Conservation (phyloP, 495 filamentous ascomycete species). For the Massariosphaeria phaeospora region DNA sequence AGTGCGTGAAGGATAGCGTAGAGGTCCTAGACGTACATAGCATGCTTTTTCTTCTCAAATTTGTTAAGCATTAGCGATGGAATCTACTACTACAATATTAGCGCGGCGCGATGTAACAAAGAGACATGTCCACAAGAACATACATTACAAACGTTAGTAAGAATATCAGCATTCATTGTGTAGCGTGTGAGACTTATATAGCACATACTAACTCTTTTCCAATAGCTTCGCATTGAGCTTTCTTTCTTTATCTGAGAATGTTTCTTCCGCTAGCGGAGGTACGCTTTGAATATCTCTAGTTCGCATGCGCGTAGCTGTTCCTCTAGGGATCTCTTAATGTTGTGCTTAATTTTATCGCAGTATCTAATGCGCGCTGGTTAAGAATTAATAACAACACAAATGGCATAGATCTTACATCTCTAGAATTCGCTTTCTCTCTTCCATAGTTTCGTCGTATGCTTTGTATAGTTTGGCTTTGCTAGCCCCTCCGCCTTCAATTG, state of each 20-base stretch:
- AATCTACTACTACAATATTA: conserved; percentile 2
- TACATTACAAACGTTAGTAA: conserved; percentile 14
- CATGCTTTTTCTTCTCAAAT: conserved; percentile 11
- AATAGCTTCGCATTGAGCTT: conserved; percentile 10
- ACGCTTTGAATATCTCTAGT: conserved; percentile 8
- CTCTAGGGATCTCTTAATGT: background rate
- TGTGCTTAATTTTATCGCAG: conserved; percentile 2
- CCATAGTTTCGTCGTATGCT: conserved; percentile 5
- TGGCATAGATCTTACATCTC: too few relatives aligned
- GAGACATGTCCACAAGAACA: background rate
- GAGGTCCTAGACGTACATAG: conserved; percentile 14
- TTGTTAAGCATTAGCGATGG: conserved; percentile 12
- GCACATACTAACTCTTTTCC: conserved; percentile 7
- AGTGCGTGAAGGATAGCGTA: conserved; percentile 16
- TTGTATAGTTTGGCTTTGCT: conserved; percentile 5
- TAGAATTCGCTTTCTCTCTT: conserved; percentile 16
- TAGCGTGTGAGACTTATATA: conserved; percentile 7
- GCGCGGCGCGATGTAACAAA: background rate
- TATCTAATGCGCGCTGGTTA: too few relatives aligned
- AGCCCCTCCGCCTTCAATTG: conserved; percentile 6
- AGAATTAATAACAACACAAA: too few relatives aligned
- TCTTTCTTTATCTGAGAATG: conserved; percentile 11
- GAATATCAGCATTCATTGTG: conserved; percentile 6
- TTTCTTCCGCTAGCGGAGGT: conserved; percentile 11
- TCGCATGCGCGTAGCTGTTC: background rate